Percentiles rank a stretch among this genome's conserved stretches.
Conservation (phyloP, 345 rosid genomes). For the Mangifera indica region DNA sequence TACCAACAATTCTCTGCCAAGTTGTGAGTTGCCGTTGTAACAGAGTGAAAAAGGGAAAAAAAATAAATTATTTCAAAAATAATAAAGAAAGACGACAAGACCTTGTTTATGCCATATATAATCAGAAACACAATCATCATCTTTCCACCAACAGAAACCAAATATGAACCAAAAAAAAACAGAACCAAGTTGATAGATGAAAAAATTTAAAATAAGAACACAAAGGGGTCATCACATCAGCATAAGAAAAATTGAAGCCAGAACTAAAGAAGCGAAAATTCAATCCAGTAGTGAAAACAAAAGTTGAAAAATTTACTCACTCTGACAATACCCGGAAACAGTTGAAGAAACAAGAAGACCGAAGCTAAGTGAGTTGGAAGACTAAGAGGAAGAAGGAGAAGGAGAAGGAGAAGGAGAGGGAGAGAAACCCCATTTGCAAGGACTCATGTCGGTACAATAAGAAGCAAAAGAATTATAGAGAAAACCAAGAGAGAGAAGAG, state of each 20-base stretch:
- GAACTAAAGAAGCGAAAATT: slow-evolving; percentile 2
- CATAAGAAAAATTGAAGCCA: not conserved
- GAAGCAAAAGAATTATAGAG: slow-evolving; percentile 41
- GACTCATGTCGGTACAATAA: slow-evolving; percentile 69
- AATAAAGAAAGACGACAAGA: too few relatives aligned
- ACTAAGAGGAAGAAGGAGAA: slow-evolving; percentile 38
- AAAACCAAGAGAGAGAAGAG: slow-evolving; percentile 11
- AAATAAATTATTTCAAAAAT: not conserved
- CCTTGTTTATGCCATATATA: not conserved
- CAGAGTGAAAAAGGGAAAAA: not conserved
- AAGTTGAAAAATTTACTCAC: not conserved
- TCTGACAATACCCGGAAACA: slow-evolving; percentile 7
- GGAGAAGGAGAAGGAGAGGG: slow-evolving; percentile 36
- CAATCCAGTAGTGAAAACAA: too few relatives aligned
- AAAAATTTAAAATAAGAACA: not conserved
- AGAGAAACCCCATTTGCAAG: slow-evolving; percentile 56
- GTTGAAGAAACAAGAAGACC: slow-evolving; percentile 20
- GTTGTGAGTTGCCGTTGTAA: slow-evolving; percentile 3
- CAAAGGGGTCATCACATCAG: not conserved
- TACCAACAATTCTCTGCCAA: slow-evolving; percentile 18
- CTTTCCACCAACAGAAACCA: slow-evolving; percentile 5
- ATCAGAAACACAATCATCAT: not conserved
- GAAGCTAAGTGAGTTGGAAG: slow-evolving; percentile 19
- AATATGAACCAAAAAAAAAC: slow-evolving; percentile 15
- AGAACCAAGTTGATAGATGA: slow-evolving; percentile 23